Percentiles rank a stretch among this genome's conserved stretches.
Conservation (phyloP, 257 asterid genomes). For the Avicennia marina region DNA sequence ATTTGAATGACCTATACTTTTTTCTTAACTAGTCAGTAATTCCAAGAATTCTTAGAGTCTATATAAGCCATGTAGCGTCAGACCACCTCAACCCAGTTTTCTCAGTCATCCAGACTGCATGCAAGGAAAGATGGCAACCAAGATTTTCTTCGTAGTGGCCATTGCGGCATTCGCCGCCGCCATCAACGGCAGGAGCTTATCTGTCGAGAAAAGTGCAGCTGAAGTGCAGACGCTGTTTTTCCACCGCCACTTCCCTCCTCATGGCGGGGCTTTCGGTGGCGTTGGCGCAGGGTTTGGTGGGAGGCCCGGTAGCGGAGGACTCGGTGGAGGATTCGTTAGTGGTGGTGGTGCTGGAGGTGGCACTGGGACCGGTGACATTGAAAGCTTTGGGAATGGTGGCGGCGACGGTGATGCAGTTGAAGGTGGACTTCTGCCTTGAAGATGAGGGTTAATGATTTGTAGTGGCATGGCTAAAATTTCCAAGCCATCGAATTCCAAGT, state of each 20-base stretch:
- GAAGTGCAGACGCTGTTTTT: constrained; percentile 17
- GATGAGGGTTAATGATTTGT: neutral
- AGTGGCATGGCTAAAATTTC: too few relatives aligned
- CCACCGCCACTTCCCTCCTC: constrained; percentile 21
- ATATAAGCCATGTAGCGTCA: too few relatives aligned
- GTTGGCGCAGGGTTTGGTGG: constrained; percentile 9
- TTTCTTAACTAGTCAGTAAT: too few relatives aligned
- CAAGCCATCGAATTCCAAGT: too few relatives aligned
- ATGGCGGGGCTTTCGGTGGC: constrained; percentile 20
- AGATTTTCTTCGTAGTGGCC: constrained; percentile 17
- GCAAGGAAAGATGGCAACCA: constrained; percentile 21
- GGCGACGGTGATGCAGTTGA: constrained; percentile 3
- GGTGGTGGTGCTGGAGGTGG: constrained; percentile 4
- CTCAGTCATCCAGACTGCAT: too few relatives aligned
- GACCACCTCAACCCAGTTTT: too few relatives aligned
- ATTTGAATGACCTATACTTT: constrained; percentile 15
- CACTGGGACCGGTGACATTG: constrained; percentile 23
- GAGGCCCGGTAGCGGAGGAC: neutral
- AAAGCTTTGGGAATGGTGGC: constrained; percentile 15
- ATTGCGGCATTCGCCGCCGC: constrained; percentile 15
- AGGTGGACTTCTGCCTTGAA: constrained; percentile 18
- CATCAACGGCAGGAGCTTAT: constrained; percentile 17
- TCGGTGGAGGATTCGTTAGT: neutral
- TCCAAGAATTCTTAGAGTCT: neutral
- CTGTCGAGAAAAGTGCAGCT: neutral